phyloP scores from a whole-genome alignment of 257 asterid species.

The Avicennia marina region DNA sequence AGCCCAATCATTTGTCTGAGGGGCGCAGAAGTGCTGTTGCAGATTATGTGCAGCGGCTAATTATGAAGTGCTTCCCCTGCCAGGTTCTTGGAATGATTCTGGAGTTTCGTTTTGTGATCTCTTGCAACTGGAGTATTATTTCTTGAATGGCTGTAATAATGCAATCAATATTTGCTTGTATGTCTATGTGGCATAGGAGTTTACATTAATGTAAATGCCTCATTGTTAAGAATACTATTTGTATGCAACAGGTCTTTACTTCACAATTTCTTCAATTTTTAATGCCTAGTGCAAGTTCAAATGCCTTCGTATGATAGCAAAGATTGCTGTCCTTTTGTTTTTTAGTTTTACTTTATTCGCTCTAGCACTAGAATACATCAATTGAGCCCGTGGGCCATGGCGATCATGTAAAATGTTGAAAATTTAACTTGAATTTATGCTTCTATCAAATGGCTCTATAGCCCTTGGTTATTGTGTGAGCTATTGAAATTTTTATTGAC shows the following conservation, averaged over 20 bases:
- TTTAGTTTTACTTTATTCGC: neutral
- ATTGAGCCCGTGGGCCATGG: neutral
- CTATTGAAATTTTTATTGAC: conserved; percentile 1
- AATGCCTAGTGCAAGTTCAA: neutral
- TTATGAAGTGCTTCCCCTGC: conserved; percentile 82
- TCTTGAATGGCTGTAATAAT: neutral
- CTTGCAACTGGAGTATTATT: neutral
- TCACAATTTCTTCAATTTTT: too few relatives aligned
- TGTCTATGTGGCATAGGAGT: neutral
- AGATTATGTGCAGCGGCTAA: conserved; percentile 79
- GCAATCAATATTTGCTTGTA: neutral
- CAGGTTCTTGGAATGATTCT: conserved; percentile 52
- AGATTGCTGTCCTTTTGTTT: too few relatives aligned
- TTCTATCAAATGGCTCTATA: neutral
- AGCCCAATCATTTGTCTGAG: conserved; percentile 82
- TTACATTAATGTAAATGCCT: neutral
- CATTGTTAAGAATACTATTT: neutral
- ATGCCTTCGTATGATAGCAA: too few relatives aligned
- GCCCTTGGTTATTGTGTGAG: conserved; percentile 6
- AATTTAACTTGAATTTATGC: neutral
- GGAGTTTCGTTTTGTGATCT: conserved; percentile 2
- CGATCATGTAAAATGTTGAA: neutral
- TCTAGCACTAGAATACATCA: conserved; percentile 15
- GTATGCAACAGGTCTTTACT: neutral
- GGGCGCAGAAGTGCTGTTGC: conserved; percentile 91